Base-by-base conservation (phyloP, 2,329 filamentous ascomycete species). In the Gliomastix tumulicola region DNA sequence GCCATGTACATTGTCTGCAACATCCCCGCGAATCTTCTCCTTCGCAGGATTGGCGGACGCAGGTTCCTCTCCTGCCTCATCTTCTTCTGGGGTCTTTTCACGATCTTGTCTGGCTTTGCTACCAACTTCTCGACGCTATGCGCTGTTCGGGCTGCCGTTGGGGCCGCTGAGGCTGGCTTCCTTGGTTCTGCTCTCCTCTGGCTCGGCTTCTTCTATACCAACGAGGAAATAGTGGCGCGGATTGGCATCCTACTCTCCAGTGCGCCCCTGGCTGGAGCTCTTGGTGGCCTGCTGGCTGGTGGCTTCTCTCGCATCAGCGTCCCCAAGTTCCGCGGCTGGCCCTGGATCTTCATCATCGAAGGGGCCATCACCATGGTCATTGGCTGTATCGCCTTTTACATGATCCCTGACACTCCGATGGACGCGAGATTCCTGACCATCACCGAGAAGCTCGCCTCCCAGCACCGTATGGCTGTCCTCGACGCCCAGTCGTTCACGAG, bases 1-100 rank as follows among this genome's bases (percentile, higher is more conserved):
- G 88, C 88, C 54, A 90, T 80, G 70, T 96, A 97, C 81, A 96
- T 88, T 57, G 96, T 68, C 89, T 95, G 53, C 35, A 21, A 35
- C 22, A 28, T 28, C 25, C 25, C 25, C 7, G 25, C 25, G 7
- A 28, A 28, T 16, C n/a, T 28, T 16, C 25, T 28, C 25, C 17
- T 28, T 13, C 25, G 25, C 10, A 28, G 10, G 10, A 28, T 28
- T 16, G 25, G 25, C 7, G 25, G 25, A 28, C 13, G 25, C 25
- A 28, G 13, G 13, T 28, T 28, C 17, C 25, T 28, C 25, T 16
- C 25, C 17, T 13, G 13, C 17, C 25, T 28, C 7, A 28, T 28
- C 13, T 7, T 28, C 10, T 7, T 16, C n/a, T 28, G 25, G 25
- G 25, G 25, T n/a, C 4, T 13, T n/a, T 13, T 16, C 11, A 28